These are phyloP conservation scores for Tricholoma furcatifolium DNA, from an alignment of 768 basidiomycete species.

Conservation along the genomic window DNA sequence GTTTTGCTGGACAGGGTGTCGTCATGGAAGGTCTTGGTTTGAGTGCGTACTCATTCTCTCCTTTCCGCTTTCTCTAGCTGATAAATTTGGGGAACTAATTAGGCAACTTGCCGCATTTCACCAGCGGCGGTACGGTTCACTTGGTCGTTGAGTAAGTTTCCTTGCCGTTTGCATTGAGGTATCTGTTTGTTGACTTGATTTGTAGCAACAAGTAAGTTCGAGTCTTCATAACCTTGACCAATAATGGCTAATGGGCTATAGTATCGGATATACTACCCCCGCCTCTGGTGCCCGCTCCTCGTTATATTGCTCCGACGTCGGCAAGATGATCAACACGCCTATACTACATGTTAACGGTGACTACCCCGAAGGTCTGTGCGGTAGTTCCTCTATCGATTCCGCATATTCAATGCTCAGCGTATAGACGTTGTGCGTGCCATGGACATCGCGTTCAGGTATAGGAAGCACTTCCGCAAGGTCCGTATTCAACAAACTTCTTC, in stretches of 20 bases:
- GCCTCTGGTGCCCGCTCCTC: slow-evolving; percentile 83
- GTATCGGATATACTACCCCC: slow-evolving; percentile 91
- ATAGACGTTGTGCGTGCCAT: slow-evolving; percentile 82
- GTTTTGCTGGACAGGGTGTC: slow-evolving; percentile 88
- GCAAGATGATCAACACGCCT: slow-evolving; percentile 89
- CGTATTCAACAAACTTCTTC: not conserved
- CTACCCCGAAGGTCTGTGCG: slow-evolving; percentile 68
- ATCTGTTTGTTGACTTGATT: not conserved
- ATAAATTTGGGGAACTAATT: not conserved
- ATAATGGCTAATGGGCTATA: slow-evolving; percentile 26
- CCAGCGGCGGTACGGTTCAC: slow-evolving; percentile 87
- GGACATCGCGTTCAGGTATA: slow-evolving; percentile 85
- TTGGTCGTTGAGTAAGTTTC: slow-evolving; percentile 82
- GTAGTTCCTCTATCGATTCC: slow-evolving; percentile 9
- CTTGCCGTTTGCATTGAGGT: not conserved
- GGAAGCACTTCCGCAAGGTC: slow-evolving; percentile 82
- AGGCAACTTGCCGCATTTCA: slow-evolving; percentile 87
- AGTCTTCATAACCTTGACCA: not conserved
- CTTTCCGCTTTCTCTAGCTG: not conserved
- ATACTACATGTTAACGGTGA: slow-evolving; percentile 92
- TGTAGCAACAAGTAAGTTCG: slow-evolving; percentile 55
- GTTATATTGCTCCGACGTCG: slow-evolving; percentile 83
- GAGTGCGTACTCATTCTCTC: slow-evolving; percentile 44
- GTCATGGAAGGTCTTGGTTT: slow-evolving; percentile 87
- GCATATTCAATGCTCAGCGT: not conserved